Evolutionary conservation across 192 early-diverging fungal genomes (phyloP).

Genomic region (Linnemannia exigua): DNA sequence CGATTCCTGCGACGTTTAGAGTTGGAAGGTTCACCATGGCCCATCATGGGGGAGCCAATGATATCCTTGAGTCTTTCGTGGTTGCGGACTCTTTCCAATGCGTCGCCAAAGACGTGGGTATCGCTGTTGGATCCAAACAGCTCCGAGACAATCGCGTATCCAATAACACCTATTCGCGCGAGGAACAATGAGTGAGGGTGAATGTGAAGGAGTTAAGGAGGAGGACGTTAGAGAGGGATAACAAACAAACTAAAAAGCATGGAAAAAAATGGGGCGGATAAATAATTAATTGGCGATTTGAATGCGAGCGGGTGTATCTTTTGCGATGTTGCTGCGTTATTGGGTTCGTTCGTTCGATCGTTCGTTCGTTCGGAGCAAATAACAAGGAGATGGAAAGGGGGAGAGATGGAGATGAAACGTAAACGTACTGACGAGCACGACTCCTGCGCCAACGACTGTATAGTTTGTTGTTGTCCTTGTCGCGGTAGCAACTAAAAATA

Average conservation of each 20-base stretch:
- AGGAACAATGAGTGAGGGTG: not conserved
- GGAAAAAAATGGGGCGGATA: not conserved
- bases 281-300: conserved; percentile 2
- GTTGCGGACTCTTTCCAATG: conserved; percentile 61
- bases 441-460: conserved; percentile 60
- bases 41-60: conserved; percentile 50
- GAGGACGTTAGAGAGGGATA: too few species aligned
- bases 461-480: conserved; percentile 66
- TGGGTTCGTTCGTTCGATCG: not conserved
- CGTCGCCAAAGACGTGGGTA: conserved; percentile 66
- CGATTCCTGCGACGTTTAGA: conserved; percentile 47
- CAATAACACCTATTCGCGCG: conserved; percentile 32
- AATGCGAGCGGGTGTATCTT: not conserved
- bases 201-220: too few species aligned
- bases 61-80: conserved; percentile 56
- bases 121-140: conserved; percentile 65
- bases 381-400: not conserved
- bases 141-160: conserved; percentile 63
- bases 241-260: not conserved
- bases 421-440: conserved; percentile 54
- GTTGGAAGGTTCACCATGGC: conserved; percentile 46
- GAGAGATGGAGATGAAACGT: not conserved
- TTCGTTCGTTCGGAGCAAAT: not conserved
- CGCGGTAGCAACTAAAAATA: conserved; percentile 61
- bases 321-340: not conserved